Evolutionary conservation across 371 early-diverging fungal genomes (phyloP), one percentile per base, ranked within the genome.

Genomic region (Mucor ambiguus): DNA sequence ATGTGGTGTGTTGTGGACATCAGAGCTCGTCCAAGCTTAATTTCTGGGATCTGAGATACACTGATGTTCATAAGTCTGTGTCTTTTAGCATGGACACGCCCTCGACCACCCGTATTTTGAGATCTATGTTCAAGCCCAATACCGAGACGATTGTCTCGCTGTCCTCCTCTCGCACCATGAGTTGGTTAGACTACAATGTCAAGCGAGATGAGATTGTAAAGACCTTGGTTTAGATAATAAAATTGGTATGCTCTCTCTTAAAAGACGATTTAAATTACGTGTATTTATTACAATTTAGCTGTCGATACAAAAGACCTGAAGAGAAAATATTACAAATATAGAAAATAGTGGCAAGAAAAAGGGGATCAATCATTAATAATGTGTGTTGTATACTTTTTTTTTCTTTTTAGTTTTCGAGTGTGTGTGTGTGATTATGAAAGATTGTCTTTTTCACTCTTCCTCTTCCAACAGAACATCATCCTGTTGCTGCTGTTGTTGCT

Each of bases 1-100:
- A 77, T 33, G 76, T 65, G 41, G 73, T 82, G 0, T 74, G 65
- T 26, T 77, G 77, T 44, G 79, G 79, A 10, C 64, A 71, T 38
- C 74, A 75, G 41, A 32, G 58, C 8, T 68, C 66, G 4, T 32
- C 70, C 4, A 76, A 74, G 55, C 55, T 78, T 2, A 71, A 78
- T 35, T 78, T 81, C 48, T 81, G 82, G 82, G 80, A 80, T 58
- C 55, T 77, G 1, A 67, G 80, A 11, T 80, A 76, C 30, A 60
- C 32, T 5, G 71, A 70, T 20, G 80, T 75, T 4, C 22, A 54
- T 3, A 60, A 66, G 4, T 66, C 66, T 2, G 65, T 71, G 18
- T 74, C 72, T 10, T 80, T 75, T 26, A 44, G 32, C n/a, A 44
- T 72, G 61, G 68, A 72, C 30, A 62, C 65, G 12, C 12, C 58